phyloP scores from a whole-genome alignment of 495 filamentous ascomycete species.

The Neurospora sp. region DNA sequence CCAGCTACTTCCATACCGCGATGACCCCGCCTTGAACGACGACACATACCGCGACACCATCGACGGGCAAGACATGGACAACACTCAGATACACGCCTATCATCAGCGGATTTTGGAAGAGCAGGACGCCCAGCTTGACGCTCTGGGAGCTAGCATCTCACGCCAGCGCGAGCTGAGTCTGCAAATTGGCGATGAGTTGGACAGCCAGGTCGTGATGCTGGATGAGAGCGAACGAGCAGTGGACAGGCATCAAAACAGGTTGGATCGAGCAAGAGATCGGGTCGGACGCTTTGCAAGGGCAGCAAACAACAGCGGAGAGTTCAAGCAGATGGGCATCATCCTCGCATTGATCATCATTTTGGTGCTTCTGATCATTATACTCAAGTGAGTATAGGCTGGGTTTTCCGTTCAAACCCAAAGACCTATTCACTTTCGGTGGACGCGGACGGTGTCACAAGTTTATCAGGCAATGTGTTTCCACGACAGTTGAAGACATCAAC shows the following conservation, averaged over 20 bases:
- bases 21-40: slow-evolving; percentile 28
- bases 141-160: slow-evolving; percentile 73
- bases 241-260: slow-evolving; percentile 65
- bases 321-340: slow-evolving; percentile 71
- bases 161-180: slow-evolving; percentile 88
- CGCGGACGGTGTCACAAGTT: neutral
- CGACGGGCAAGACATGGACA: slow-evolving; percentile 40
- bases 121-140: slow-evolving; percentile 89
- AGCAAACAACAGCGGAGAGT: slow-evolving; percentile 71
- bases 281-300: slow-evolving; percentile 58
- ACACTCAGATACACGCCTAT: slow-evolving; percentile 80
- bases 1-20: slow-evolving; percentile 55
- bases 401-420: neutral
- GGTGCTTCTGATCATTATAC: slow-evolving; percentile 64
- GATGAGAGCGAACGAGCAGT: slow-evolving; percentile 79
- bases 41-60: slow-evolving; percentile 37
- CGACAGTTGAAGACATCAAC: neutral
- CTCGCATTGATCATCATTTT: slow-evolving; percentile 64
- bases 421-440: neutral
- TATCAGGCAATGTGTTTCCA: neutral
- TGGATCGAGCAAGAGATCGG: slow-evolving; percentile 63
- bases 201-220: slow-evolving; percentile 76
- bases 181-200: slow-evolving; percentile 92
- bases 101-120: slow-evolving; percentile 69
- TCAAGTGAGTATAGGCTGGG: slow-evolving; percentile 45